Evolutionary conservation across 2,329 filamentous ascomycete species (phyloP), one percentile per base, ranked within the genome.

Genomic region (Exophiala sp.): DNA sequence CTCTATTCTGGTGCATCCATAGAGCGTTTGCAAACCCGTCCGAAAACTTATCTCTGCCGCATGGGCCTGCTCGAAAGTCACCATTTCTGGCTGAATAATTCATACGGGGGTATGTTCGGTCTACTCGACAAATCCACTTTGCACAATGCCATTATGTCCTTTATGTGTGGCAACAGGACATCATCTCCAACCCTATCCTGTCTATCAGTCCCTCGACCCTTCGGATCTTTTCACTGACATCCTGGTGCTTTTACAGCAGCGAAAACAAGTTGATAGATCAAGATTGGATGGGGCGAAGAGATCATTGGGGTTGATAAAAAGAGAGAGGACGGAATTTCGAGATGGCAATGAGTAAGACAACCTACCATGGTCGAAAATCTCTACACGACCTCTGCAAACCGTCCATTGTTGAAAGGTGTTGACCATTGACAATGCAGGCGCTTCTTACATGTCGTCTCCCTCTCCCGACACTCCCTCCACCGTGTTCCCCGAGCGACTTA

Each of bases 401-500:
- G n/a, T n/a, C 3, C 20, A 18, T 14, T 11, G 38, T 9, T 20
- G 32, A 50, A 40, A 24, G 12, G 9, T 9, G 40, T 57, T 63
- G 49, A 63, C 60, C 7, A 44, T 29, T 36, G 9, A 9, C 11
- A n/a, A 38, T 50, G 14, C 69, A 77, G 73, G 72, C 67, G 69
- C 72, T 69, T 72, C 72, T 65, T 78, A 76, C 67, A 75, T 75
- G 61, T 73, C 75, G 65, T 71, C 72, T 65, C 72, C 75, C 64
- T 71, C 72, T 65, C 73, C 75, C 62, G 90, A 96, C 77, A 87
- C 87, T 55, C 80, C 85, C 60, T 94, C 90, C 56, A 84, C 88
- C 55, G 78, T 89, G 66, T 95, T 89, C 69, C 90, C 90, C 62
- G 89, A 95, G 69, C 86, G 94, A 71, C 88, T 92, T 57, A 99